Evolutionary conservation across 176 grass and related monocot species (phyloP).

Genomic region (Cenchrus purpureus): DNA sequence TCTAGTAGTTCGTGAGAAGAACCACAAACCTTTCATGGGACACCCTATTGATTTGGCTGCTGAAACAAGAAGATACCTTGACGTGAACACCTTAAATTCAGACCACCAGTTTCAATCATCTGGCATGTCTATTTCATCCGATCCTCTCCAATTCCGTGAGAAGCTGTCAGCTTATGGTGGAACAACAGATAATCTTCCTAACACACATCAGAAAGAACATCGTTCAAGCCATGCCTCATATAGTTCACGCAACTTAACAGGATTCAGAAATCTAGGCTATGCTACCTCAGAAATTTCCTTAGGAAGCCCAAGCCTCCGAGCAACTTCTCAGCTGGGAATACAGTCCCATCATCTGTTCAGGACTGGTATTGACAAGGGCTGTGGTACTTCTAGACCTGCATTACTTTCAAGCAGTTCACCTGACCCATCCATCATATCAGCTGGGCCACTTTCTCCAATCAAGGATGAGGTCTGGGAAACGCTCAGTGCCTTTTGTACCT

Average conservation of each 20-base stretch:
- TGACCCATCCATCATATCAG: conserved; percentile 16
- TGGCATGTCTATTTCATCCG: conserved; percentile 33
- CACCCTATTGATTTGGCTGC: background rate
- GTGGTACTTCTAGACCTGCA: conserved; percentile 32
- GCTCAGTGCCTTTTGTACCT: conserved; percentile 78
- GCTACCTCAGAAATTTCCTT: conserved; percentile 38
- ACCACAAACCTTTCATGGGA: conserved; percentile 25
- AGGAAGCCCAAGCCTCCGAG: conserved; percentile 34
- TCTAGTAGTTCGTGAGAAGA: background rate
- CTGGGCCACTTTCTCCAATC: conserved; percentile 41
- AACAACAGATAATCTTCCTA: conserved; percentile 31
- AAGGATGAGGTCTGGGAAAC: conserved; percentile 59
- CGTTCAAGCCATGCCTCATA: conserved; percentile 25
- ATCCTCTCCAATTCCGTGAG: conserved; percentile 26
- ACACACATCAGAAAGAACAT: conserved; percentile 45
- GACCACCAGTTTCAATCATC: conserved; percentile 11
- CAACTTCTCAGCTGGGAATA: conserved; percentile 45
- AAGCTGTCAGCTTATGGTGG: conserved; percentile 43
- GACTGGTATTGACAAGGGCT: conserved; percentile 36
- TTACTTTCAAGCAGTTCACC: conserved; percentile 34
- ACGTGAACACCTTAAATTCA: conserved; percentile 26
- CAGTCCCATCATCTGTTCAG: conserved; percentile 27
- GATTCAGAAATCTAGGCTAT: conserved; percentile 41
- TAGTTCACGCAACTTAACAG: conserved; percentile 36
- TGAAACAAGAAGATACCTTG: conserved; percentile 49